Conservation (phyloP, 1,284 basidiomycete genomes). For the Puccinia triticina region DNA sequence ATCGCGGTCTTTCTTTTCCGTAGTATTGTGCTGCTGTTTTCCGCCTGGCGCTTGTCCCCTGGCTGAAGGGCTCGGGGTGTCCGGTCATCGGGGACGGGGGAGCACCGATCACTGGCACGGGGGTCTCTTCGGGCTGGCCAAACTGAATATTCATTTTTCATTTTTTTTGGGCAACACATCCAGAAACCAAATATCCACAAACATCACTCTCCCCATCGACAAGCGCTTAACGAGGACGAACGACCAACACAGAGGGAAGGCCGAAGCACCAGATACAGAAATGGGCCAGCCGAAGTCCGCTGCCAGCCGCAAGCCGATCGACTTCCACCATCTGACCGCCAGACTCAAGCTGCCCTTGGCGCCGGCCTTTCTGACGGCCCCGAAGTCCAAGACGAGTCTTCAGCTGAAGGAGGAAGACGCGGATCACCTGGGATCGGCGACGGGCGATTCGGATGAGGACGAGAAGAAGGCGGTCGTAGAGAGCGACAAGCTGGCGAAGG, state of each 20-base stretch:
- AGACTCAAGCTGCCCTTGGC: constrained; percentile 37
- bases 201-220: too few species aligned
- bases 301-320: not conserved
- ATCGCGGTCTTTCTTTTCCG: constrained; percentile 26
- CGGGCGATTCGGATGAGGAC: not conserved
- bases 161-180: too few species aligned
- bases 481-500: not conserved
- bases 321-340: constrained; percentile 40
- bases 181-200: too few species aligned
- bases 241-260: too few species aligned
- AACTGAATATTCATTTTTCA: too few species aligned
- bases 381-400: not conserved
- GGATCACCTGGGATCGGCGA: not conserved
- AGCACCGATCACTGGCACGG: too few species aligned
- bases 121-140: too few species aligned
- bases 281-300: not conserved
- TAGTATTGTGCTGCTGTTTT: too few species aligned
- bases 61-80: too few species aligned
- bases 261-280: not conserved
- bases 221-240: too few species aligned
- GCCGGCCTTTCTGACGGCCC: constrained; percentile 24
- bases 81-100: too few species aligned
- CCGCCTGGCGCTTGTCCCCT: too few species aligned
- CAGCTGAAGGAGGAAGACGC: not conserved
- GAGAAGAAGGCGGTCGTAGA: not conserved